Evolutionary conservation across 2,329 filamentous ascomycete genomes (phyloP), one percentile per base, ranked within the genome.

Genomic region (Neocatenulostroma microsporum): DNA sequence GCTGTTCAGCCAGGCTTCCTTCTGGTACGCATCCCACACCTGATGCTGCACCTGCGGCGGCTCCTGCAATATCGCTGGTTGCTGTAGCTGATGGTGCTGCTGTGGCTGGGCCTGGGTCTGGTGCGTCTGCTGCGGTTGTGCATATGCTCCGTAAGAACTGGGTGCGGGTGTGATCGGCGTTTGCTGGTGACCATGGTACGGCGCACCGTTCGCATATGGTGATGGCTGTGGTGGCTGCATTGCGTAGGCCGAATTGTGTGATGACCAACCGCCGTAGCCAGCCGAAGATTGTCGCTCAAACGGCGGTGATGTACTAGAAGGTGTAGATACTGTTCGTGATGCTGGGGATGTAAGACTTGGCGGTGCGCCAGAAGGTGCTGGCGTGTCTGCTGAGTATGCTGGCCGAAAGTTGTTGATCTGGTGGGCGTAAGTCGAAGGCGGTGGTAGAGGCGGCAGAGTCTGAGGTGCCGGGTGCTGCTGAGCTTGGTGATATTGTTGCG

Each of bases 1-100:
- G 12, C 48, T 56, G 36, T 53, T 51, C 2, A 61, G 45, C 60
- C 61, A 63, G 2, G 49, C 45, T 20, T 62, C 57, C 30, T 56
- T 55, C 17, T 50, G 45, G 25, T 45, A 42, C 5, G 47, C 40
- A 36, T 51, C 47, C 52, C 53, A 51, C 6, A 36, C 33, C 28
- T 41, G 42, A 25, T 45, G 37, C 39, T 45, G 39, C 18, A 30
- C 34, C 11, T 19, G 26, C 5, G 34, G 34, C 17, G 20, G 34
- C 17, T 21, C 26, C 21, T 13, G 17, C 17, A 8, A 29, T 21
- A 26, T 25, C 9, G 39, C 34, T 13, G 32, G 38, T 4, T 26
- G 28, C 18, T 40, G 29, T 23, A 21, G 20, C 10, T 34, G 29
- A 7, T 32, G 38, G 13, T 26, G 47, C 19, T 26, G 18, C 20